Conservation (phyloP, 192 early-diverging fungal species). For the Podila verticillata region DNA sequence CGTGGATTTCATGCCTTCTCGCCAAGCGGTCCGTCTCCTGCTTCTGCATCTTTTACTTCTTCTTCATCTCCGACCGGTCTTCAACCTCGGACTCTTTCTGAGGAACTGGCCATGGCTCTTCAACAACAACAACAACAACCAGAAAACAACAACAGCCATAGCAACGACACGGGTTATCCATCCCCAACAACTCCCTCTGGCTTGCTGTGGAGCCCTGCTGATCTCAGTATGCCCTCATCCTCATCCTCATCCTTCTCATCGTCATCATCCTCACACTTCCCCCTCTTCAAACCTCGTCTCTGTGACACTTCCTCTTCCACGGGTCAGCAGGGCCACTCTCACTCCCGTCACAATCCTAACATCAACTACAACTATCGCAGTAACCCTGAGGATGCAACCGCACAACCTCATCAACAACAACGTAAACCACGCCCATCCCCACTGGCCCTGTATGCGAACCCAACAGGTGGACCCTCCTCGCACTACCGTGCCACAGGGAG, state of each 20-base stretch:
- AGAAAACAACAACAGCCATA: neutral
- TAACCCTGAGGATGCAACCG: neutral
- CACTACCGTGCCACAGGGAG: conserved; percentile 1
- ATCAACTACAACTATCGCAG: neutral
- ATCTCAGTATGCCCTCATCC: conserved; percentile 26
- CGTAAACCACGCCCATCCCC: conserved; percentile 23
- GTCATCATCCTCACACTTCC: conserved; percentile 17
- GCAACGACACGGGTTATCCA: neutral
- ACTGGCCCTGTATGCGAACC: conserved; percentile 15
- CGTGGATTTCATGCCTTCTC: too few relatives aligned
- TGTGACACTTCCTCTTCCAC: neutral
- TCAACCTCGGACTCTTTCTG: conserved; percentile 34
- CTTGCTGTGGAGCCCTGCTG: conserved; percentile 28
- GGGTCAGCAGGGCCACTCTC: conserved; percentile 1
- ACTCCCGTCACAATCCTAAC: neutral
- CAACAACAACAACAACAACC: conserved; percentile 11
- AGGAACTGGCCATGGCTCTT: conserved; percentile 38
- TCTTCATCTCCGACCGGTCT: neutral
- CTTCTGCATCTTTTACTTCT: conserved; percentile 5
- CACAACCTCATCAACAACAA: neutral
- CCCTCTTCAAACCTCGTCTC: conserved; percentile 33
- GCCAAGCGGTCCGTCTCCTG: neutral
- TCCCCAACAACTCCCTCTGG: conserved; percentile 28
- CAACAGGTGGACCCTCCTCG: neutral
- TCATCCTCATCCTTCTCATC: conserved; percentile 10